Base-by-base conservation (phyloP, 805 yeast genomes). In the Metschnikowia lunata region DNA sequence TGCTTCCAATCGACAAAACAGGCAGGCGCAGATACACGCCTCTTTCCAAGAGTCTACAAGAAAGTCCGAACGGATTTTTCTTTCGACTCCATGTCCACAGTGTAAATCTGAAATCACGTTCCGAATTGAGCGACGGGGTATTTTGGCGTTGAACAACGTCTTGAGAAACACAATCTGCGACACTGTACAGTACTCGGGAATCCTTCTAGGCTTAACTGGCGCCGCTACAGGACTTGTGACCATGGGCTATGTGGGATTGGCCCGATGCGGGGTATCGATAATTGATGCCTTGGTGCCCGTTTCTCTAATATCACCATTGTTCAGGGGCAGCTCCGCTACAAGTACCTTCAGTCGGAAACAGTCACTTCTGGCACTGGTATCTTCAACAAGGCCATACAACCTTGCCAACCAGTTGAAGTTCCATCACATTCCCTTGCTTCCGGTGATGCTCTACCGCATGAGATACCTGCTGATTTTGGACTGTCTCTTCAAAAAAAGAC, bases 221-320 rank as follows among this genome's bases (percentile, higher is more conserved):
- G 73, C 74, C 1, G 58, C 63, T 8, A 64, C 74, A 1, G 75
- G 75, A 2, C 52, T 69, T 1, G 52, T 67, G 6, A 62, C 71
- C 8, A 59, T 67, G 63, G 70, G 72, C 0, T 66, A 66, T 46
- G 59, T 69, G 28, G 72, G 68, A 1, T 50, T 71, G 10, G 63
- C 73, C 0, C 55, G 69, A 0, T 59, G 66, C 42, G 74, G 75
- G 1, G 48, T 67, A 26, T 63, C 61, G 34, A 65, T 68, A 46
- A 56, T 69, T 59, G 71, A 67, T 42, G 57, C 62, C 34, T 36
- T 70, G 6, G 55, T 68, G 10, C 75, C 75, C 0, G 59, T 61
- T 4, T 61, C 61, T 4, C 37, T 68, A 8, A 54, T 67, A 6
- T 58, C 68, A 5, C 59, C 56, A 26, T 45, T 67, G 42, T 42